Evolutionary conservation across 805 yeast genomes (phyloP).

Genomic region (Myxozyma nipponensis): DNA sequence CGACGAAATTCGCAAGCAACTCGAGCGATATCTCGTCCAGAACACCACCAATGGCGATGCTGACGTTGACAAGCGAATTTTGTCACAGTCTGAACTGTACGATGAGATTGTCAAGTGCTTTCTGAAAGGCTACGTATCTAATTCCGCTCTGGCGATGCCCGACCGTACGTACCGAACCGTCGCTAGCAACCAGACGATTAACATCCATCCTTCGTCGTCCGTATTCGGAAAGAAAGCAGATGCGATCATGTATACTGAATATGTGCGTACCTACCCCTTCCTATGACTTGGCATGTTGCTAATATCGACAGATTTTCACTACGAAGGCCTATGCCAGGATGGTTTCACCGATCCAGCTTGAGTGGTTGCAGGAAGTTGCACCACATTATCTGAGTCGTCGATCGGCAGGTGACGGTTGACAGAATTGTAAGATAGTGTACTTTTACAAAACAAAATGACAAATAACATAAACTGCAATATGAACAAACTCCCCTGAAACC

Average conservation of each 20-base stretch:
- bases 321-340: constrained; percentile 88
- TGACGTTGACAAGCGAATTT: constrained; percentile 2
- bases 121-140: constrained; percentile 74
- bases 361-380: constrained; percentile 82
- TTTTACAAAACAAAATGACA: background rate
- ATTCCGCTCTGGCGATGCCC: constrained; percentile 92
- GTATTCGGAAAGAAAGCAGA: constrained; percentile 78
- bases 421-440: background rate
- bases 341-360: constrained; percentile 74
- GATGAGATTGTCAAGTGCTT: constrained; percentile 70
- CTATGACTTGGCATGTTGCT: background rate
- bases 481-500: no score
- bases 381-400: constrained; percentile 56
- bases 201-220: constrained; percentile 27
- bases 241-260: constrained; percentile 91
- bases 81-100: constrained; percentile 14
- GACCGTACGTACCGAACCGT: constrained; percentile 89
- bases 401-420: constrained; percentile 14
- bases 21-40: constrained; percentile 41
- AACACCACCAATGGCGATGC: constrained; percentile 33
- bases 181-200: constrained; percentile 60
- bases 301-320: constrained; percentile 48
- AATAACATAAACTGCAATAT: background rate
- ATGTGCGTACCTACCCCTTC: constrained; percentile 44
- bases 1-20: constrained; percentile 65